phyloP scores from a whole-genome alignment of 768 basidiomycete species.

The Ramaria sp. region DNA sequence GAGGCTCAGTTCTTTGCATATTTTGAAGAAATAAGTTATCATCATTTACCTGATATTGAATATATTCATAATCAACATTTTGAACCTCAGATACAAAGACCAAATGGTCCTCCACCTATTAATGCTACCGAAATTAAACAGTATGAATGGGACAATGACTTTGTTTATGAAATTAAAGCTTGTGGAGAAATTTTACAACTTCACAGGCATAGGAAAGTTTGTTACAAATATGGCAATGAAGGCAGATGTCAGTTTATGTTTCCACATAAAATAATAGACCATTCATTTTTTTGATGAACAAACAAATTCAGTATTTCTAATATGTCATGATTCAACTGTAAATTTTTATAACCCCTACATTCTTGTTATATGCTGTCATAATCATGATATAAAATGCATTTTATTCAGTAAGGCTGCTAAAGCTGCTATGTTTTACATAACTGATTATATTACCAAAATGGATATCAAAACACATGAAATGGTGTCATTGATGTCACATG shows the following conservation, averaged over 20 bases:
- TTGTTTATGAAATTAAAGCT: constrained; percentile 14
- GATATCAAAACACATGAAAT: constrained; percentile 15
- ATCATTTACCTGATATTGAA: constrained; percentile 17
- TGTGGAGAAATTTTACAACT: constrained; percentile 17
- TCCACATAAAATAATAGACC: constrained; percentile 22
- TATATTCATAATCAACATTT: constrained; percentile 8
- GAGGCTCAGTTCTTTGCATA: constrained; percentile 12
- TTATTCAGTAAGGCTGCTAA: constrained; percentile 23
- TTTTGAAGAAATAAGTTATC: constrained; percentile 20
- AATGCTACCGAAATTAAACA: background rate
- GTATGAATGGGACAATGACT: constrained; percentile 10
- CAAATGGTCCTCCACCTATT: constrained; percentile 14
- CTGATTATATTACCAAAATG: constrained; percentile 28
- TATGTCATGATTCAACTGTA: constrained; percentile 19
- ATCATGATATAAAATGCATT: constrained; percentile 26
- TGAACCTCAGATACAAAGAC: constrained; percentile 18
- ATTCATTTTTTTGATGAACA: constrained; percentile 21
- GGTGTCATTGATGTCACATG: background rate
- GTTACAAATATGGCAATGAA: constrained; percentile 23
- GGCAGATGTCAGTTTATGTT: constrained; percentile 21
- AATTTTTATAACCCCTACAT: constrained; percentile 25
- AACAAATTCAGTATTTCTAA: constrained; percentile 21
- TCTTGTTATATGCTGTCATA: constrained; percentile 23
- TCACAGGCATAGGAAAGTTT: constrained; percentile 16
- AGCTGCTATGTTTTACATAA: constrained; percentile 24